These are phyloP conservation scores for Colletotrichum sp. DNA, from an alignment of 2,329 filamentous ascomycete species.

Conservation along the genomic window DNA sequence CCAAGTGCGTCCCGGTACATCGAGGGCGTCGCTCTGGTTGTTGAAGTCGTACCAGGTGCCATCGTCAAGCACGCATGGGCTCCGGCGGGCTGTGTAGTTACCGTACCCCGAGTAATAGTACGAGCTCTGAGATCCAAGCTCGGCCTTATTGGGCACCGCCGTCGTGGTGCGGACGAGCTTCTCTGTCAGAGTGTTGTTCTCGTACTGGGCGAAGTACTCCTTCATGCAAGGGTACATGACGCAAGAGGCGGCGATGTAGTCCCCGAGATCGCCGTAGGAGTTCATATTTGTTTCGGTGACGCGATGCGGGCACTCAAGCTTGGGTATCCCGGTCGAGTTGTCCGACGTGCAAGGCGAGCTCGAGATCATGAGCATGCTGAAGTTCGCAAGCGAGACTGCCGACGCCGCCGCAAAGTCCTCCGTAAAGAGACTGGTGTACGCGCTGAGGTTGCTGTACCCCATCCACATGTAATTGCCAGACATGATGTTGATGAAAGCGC, in stretches of 20 bases:
- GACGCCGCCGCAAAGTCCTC: neutral
- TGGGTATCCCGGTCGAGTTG: neutral
- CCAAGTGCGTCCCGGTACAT: neutral
- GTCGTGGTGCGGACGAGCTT: constrained; percentile 5
- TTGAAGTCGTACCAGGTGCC: neutral
- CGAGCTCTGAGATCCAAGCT: neutral
- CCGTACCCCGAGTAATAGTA: neutral
- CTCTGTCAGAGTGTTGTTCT: neutral
- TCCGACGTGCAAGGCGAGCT: neutral
- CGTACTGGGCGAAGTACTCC: neutral
- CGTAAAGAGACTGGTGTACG: neutral
- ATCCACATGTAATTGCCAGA: constrained; percentile 7
- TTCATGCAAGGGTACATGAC: constrained; percentile 6
- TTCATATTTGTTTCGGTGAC: neutral
- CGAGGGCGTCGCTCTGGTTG: neutral
- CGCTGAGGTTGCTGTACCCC: constrained; percentile 9
- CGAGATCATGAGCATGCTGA: constrained; percentile 1
- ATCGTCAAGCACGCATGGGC: constrained; percentile 1
- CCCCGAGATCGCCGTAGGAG: neutral
- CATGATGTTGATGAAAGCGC: neutral
- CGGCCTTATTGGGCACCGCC: neutral
- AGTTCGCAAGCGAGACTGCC: constrained; percentile 2
- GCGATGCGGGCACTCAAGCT: neutral
- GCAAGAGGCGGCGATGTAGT: constrained; percentile 6
- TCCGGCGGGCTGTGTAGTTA: constrained; percentile 5